Base-by-base conservation (phyloP, 2,329 filamentous ascomycete genomes). In the Nigrospora oryzae region DNA sequence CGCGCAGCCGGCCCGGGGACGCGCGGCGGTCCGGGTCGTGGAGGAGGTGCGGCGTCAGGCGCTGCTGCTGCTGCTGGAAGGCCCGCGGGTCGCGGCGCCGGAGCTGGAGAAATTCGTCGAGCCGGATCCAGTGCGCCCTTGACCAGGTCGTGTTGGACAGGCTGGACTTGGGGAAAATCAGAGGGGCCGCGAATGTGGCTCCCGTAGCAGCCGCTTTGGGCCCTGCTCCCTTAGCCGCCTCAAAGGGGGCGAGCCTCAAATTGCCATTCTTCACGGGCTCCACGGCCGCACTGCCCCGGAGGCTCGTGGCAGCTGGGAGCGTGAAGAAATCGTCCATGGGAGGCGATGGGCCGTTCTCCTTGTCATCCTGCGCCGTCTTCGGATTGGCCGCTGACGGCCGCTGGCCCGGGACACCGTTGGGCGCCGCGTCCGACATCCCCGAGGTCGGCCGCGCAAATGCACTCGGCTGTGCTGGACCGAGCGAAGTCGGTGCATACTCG, bases 101-200 rank as follows among this genome's bases (percentile, higher is more conserved):
- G n/a, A 70, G 61, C 40, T 74, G 69, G 14, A 80, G 62, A 3
- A 79, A 59, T 44, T 67, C 62, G 55, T 79, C 70, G 31, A 81
- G 67, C 36, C 69, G 61, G 19, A 73, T 53, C 77, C 77, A 80
- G 62, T 81, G 75, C 28, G 65, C 56, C 36, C 66, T 64, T 5
- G 72, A 66, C 75, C 75, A 79, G 4, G 58, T 52, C 1, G 64
- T 69, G 47, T 59, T 62, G 3, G 71, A 74, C 5, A 72, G 60
- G 1, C 23, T 10, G 23, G 23, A 28, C 8, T 28, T 28, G 23
- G 23, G 23, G 7, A 28, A 28, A 2, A 28, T 28, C 5, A 7
- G 23, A 5, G 23, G 23, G 23, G 23, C 23, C 23, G 23, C 23
- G 23, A 28, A 28, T 10, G 23, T 6, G 5, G 23, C 23, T 2